Evolutionary conservation across 805 yeast genomes (phyloP).

Genomic region (Grigorovia humatica): DNA sequence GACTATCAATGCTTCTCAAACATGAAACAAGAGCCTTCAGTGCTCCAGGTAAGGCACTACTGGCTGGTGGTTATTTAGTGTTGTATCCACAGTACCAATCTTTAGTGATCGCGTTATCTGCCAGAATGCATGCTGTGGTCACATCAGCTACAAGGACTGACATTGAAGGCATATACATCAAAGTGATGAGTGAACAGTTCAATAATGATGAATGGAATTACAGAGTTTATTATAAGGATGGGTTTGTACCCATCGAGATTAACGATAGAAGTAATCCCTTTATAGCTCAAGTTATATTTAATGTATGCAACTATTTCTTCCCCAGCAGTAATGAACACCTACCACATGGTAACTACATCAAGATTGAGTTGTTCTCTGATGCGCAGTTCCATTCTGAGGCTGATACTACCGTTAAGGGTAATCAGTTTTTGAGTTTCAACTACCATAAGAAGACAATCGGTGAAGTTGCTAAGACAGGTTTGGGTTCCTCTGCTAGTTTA

Average conservation of each 20-base stretch:
- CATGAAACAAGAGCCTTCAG: constrained; percentile 45
- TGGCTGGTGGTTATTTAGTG: constrained; percentile 93
- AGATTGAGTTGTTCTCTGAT: constrained; percentile 68
- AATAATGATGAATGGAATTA: constrained; percentile 60
- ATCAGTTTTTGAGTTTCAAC: constrained; percentile 38
- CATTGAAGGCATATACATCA: constrained; percentile 25
- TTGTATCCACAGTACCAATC: constrained; percentile 66
- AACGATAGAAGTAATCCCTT: constrained; percentile 54
- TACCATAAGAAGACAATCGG: constrained; percentile 52
- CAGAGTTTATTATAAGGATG: constrained; percentile 15
- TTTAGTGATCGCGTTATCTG: constrained; percentile 76
- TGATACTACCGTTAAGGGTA: constrained; percentile 29
- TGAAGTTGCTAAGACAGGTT: constrained; percentile 82
- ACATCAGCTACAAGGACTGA: constrained; percentile 4
- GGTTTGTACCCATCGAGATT: constrained; percentile 20
- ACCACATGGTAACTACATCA: constrained; percentile 23
- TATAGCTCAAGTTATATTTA: constrained; percentile 49
- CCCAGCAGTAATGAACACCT: constrained; percentile 16
- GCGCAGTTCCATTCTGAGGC: constrained; percentile 80
- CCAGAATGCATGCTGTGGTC: constrained; percentile 77
- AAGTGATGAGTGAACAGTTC: constrained; percentile 70
- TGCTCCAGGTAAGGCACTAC: constrained; percentile 90
- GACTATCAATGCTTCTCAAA: not conserved
- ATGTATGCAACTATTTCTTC: constrained; percentile 43
- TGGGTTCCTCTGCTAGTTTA: constrained; percentile 93